These are phyloP conservation scores for Aspergillus fumigatiaffinis DNA, from an alignment of 2,329 filamentous ascomycete genomes.

Conservation along the genomic window DNA sequence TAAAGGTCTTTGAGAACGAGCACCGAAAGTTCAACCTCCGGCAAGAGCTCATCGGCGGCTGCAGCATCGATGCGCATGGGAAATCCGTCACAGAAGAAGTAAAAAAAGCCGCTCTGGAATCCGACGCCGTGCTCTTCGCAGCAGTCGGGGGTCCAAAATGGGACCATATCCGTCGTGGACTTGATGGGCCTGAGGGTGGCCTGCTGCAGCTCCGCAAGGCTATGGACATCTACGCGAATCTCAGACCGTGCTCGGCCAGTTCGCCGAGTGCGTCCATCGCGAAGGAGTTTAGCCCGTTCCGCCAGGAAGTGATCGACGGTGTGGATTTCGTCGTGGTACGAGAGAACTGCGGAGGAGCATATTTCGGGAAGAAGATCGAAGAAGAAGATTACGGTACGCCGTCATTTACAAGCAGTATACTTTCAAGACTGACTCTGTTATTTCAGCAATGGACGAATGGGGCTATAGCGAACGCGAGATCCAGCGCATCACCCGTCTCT, in stretches of 20 bases:
- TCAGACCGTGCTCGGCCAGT: slow-evolving; percentile 73
- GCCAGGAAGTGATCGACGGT: slow-evolving; percentile 72
- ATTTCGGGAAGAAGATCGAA: slow-evolving; percentile 39
- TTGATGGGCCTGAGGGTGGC: slow-evolving; percentile 82
- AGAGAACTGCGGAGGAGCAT: slow-evolving; percentile 43
- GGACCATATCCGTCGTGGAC: slow-evolving; percentile 62
- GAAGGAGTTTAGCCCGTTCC: slow-evolving; percentile 75
- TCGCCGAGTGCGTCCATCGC: slow-evolving; percentile 68
- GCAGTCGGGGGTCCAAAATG: slow-evolving; percentile 91
- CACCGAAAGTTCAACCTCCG: slow-evolving; percentile 75
- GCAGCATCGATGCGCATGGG: slow-evolving; percentile 76
- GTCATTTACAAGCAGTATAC: slow-evolving; percentile 34
- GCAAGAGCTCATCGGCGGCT: slow-evolving; percentile 79
- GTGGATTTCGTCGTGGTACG: slow-evolving; percentile 68
- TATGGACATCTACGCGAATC: slow-evolving; percentile 83
- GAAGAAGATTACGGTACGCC: slow-evolving; percentile 32
- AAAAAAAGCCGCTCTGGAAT: slow-evolving; percentile 70
- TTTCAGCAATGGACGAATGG: slow-evolving; percentile 65
- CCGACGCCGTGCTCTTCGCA: slow-evolving; percentile 82
- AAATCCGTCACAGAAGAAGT: slow-evolving; percentile 72
- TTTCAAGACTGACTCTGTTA: neutral
- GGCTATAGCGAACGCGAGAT: slow-evolving; percentile 78
- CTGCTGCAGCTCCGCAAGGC: slow-evolving; percentile 81
- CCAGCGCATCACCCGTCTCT: slow-evolving; percentile 74
- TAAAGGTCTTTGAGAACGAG: slow-evolving; percentile 67